Evolutionary conservation across 257 asterid genomes (phyloP), one percentile per base, ranked within the genome.

Genomic region (Solanum sejunctum): DNA sequence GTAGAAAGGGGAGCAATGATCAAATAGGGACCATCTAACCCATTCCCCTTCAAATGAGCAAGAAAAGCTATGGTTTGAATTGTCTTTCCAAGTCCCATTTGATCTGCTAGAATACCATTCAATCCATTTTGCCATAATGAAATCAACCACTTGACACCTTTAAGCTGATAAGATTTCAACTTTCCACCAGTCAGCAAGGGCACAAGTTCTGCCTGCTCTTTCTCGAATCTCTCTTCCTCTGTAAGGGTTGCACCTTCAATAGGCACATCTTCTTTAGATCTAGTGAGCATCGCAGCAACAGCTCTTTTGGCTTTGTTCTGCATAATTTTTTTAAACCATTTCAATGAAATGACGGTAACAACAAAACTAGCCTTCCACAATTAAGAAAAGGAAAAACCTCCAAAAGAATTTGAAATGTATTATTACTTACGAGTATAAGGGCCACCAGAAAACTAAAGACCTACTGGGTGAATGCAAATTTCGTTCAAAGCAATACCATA

Each of bases 61-160:
- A 97, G 98, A 89, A 97, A 97, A 84, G 94, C 96, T 89, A 97
- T 93, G 21, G 98, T 95, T 85, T 97, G 99, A 88, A 97, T 95
- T 57, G 99, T 97, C 94, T 97, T 95, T 12, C 99, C 99, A 67
- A 97, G 98, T 71, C 99, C 99, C 99, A 97, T 97, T 90, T 97
- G 99, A 93, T 97, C 99, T 55, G 99, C 99, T 52, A 95, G 98
- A 89, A 97, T 97, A 69, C 99, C 99, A 88, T 97, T 97, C 83
- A 97, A 84, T 81, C 99, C 99, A 88, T 97, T 97, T 92, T 97
- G 99, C 99, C 99, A 97, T 91, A 97, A 85, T 26, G 99, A 97
- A 88, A 97, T 97, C 96, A 97, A 91, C 99, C 99, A 97, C 87
- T 97, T 97, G 61, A 97, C 97, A 21, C 99, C 99, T 90, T 95